Evolutionary conservation across 768 basidiomycete species (phyloP).

Genomic region (Phaeolepiota aurea): DNA sequence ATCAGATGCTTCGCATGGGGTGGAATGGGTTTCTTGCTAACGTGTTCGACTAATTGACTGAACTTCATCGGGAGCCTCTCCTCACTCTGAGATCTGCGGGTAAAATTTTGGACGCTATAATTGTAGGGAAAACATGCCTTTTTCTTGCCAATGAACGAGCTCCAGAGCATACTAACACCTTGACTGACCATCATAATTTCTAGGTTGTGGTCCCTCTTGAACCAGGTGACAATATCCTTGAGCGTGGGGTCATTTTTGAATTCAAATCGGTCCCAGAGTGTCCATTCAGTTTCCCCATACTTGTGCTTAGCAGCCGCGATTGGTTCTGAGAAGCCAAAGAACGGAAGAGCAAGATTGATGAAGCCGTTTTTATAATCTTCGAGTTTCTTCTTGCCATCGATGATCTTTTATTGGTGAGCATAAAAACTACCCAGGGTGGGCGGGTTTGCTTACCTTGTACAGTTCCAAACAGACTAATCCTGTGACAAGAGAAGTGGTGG

Average conservation of each 20-base stretch:
- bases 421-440: not conserved
- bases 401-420: slow-evolving; percentile 46
- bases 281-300: slow-evolving; percentile 88
- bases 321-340: slow-evolving; percentile 99
- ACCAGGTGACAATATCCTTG: slow-evolving; percentile 76
- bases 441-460: slow-evolving; percentile 64
- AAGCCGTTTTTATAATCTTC: slow-evolving; percentile 99
- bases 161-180: slow-evolving; percentile 98
- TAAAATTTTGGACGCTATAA: not conserved
- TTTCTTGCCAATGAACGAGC: slow-evolving; percentile 84
- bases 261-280: slow-evolving; percentile 96
- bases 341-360: slow-evolving; percentile 93
- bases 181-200: slow-evolving; percentile 94
- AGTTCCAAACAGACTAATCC: slow-evolving; percentile 93
- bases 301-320: slow-evolving; percentile 85
- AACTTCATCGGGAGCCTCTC: slow-evolving; percentile 87
- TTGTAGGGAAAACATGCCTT: slow-evolving; percentile 54
- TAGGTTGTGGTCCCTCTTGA: slow-evolving; percentile 76
- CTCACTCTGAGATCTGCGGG: slow-evolving; percentile 53
- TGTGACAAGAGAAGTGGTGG: slow-evolving; percentile 93
- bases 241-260: slow-evolving; percentile 87
- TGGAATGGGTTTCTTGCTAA: slow-evolving; percentile 90
- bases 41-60: slow-evolving; percentile 83
- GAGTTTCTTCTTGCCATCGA: slow-evolving; percentile 89
- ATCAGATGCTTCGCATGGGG: slow-evolving; percentile 78